Percentiles rank a stretch among this genome's conserved stretches.
These are phyloP conservation scores for Royoungia palumana DNA, from an alignment of 768 basidiomycete genomes.

Conservation along the genomic window DNA sequence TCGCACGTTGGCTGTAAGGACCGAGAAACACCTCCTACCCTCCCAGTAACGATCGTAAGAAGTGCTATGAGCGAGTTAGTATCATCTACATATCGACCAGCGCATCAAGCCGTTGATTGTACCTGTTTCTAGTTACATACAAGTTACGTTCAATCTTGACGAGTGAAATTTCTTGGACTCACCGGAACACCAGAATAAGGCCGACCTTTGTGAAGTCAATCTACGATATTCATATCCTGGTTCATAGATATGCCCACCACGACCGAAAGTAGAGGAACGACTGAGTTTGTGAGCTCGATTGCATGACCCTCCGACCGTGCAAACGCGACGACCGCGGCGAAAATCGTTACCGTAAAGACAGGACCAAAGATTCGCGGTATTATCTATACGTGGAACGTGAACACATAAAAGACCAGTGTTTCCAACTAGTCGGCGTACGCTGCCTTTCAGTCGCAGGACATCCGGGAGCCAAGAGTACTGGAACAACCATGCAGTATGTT, in stretches of 20 bases:
- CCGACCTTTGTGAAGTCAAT: slow-evolving; percentile 56
- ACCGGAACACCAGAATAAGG: slow-evolving; percentile 85
- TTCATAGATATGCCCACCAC: slow-evolving; percentile 55
- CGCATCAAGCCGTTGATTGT: slow-evolving; percentile 17
- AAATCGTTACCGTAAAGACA: slow-evolving; percentile 79
- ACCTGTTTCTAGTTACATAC: slow-evolving; percentile 56
- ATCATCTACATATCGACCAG: neutral
- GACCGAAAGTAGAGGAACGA: slow-evolving; percentile 84
- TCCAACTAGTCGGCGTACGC: slow-evolving; percentile 46
- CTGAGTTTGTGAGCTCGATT: slow-evolving; percentile 72
- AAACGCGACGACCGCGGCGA: slow-evolving; percentile 61
- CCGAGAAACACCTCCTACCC: slow-evolving; percentile 80
- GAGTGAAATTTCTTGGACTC: slow-evolving; percentile 15
- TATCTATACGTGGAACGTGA: slow-evolving; percentile 44
- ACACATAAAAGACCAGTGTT: neutral
- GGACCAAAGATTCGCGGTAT: slow-evolving; percentile 72
- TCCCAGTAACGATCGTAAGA: slow-evolving; percentile 89
- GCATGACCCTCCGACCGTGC: slow-evolving; percentile 53
- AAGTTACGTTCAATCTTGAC: neutral
- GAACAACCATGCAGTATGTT: slow-evolving; percentile 1
- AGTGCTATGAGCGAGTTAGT: slow-evolving; percentile 44
- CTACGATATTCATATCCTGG: neutral
- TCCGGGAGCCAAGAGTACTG: slow-evolving; percentile 91
- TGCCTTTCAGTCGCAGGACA: slow-evolving; percentile 79
- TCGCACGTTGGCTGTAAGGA: slow-evolving; percentile 60